A percentile compares a stretch with the other conserved stretches of the same genome.
Conservation (phyloP, 192 early-diverging fungal genomes). For the Podila verticillata region DNA sequence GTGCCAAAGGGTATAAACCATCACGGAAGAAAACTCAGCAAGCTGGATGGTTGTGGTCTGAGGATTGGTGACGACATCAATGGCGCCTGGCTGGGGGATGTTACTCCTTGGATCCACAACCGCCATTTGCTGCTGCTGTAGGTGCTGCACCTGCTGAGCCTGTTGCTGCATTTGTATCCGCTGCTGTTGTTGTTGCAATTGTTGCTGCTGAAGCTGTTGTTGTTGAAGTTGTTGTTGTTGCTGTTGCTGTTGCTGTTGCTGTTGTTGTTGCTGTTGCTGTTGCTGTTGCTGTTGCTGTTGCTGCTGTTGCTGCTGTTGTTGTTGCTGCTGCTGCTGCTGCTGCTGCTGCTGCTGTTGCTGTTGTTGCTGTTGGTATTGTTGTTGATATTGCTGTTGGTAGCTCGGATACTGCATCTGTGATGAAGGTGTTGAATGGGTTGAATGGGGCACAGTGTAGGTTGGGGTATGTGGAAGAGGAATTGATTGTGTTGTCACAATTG, state of each 20-base stretch:
- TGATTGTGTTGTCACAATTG: neutral
- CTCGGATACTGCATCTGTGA: neutral
- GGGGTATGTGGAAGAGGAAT: neutral
- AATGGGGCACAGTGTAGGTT: neutral
- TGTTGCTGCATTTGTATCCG: conserved; percentile 15
- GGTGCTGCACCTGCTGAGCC: conserved; percentile 5
- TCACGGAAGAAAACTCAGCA: conserved; percentile 48
- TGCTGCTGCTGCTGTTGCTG: conserved; percentile 14
- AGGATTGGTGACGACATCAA: conserved; percentile 39
- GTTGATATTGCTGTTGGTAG: neutral
- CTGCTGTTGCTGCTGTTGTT: conserved; percentile 23
- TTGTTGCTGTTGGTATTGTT: conserved; percentile 13
- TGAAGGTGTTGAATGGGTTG: neutral
- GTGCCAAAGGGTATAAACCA: conserved; percentile 54
- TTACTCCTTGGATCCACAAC: conserved; percentile 6
- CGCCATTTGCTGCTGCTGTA: conserved; percentile 5
- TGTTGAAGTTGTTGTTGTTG: conserved; percentile 3
- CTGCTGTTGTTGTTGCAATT: conserved; percentile 8
- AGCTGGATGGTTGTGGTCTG: conserved; percentile 45
- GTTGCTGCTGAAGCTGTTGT: conserved; percentile 4
- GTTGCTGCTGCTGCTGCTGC: conserved; percentile 24
- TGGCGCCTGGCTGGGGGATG: conserved; percentile 19
- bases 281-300: conserved; percentile 12
- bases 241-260: conserved; percentile 10
- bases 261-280: conserved; percentile 14